Conservation (phyloP, 2,329 filamentous ascomycete species). For the Rhexocercosporidium sp. region DNA sequence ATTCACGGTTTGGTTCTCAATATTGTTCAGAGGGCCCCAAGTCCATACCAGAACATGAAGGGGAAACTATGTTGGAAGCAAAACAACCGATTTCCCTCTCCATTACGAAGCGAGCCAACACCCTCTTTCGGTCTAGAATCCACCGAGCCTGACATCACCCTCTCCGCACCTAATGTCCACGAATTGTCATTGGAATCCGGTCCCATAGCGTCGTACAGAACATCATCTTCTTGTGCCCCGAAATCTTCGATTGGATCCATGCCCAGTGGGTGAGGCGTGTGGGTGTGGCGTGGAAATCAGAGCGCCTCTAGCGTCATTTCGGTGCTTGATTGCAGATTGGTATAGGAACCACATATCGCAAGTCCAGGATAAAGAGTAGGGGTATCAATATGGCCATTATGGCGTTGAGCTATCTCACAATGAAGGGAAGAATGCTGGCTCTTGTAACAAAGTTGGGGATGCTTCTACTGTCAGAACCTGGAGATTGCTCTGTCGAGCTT, state of each 20-base stretch:
- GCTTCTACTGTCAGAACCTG: neutral
- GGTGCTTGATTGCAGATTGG: neutral
- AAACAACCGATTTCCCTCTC: neutral
- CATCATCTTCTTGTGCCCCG: too few species aligned
- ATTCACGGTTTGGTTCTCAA: too few species aligned
- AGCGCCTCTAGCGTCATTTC: conserved; percentile 20
- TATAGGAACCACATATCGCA: neutral
- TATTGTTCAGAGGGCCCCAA: too few species aligned
- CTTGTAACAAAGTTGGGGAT: neutral
- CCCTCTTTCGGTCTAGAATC: neutral
- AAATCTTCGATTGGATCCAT: neutral
- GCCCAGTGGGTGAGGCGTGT: conserved; percentile 12
- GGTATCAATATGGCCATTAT: neutral
- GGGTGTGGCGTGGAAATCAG: conserved; percentile 17
- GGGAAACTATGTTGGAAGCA: neutral
- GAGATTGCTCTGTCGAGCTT: neutral
- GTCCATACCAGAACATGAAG: neutral
- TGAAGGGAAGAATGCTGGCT: neutral
- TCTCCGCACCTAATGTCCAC: too few species aligned
- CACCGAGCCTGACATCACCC: conserved; percentile 1
- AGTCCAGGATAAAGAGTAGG: neutral
- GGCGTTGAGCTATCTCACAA: neutral
- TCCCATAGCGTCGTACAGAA: neutral
- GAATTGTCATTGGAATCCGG: too few species aligned
- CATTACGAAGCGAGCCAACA: neutral